Evolutionary conservation across 1,139 yeast species (phyloP), one percentile per base, ranked within the genome.

Genomic region (Meyerozyma guilliermondii): DNA sequence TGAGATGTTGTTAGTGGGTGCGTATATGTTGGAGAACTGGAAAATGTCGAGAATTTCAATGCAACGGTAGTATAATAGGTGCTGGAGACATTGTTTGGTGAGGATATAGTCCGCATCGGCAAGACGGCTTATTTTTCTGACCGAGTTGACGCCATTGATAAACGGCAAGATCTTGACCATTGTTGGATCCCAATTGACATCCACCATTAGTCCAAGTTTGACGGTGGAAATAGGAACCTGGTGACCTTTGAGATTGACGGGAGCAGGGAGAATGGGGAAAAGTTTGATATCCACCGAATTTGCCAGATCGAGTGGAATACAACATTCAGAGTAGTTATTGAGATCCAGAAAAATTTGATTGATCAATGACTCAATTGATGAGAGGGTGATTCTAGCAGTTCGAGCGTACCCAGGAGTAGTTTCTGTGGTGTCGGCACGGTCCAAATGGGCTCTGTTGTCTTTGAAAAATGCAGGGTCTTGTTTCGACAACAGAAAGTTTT

Each of bases 181-280:
- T 2, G 98, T 92, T 1, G 98, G 97, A 58, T 92, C 98, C 98
- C 98, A 92, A 53, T 87, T 86, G 6, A 85, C 85, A 61, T 92
- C 98, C 28, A 87, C 82, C 49, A 92, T 68, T 30, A 78, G 69
- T 33, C 74, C 73, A 30, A 91, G 65, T 43, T 82, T 80, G 2
- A 91, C 95, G 0, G 92, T 83, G 5, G 95, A 78, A 3, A 89
- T 79, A 0, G 98, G 98, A 0, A 92, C 98, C 58, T 92, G 96
- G 54, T 76, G 70, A 30, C 89, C 78, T 58, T 79, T 65, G 53
- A 87, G 66, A 41, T 78, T 79, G 0, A 88, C 86, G 0, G 98
- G 97, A 1, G 94, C 87, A 7, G 94, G 91, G 33, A 86, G 68
- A 13, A 87, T 69, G 0, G 98, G 97, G 52, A 94, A 88, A 5